A percentile compares a stretch with the other conserved stretches of the same genome.
phyloP scores from a whole-genome alignment of 202 grass and related monocot genomes.

The Setaria italica region DNA sequence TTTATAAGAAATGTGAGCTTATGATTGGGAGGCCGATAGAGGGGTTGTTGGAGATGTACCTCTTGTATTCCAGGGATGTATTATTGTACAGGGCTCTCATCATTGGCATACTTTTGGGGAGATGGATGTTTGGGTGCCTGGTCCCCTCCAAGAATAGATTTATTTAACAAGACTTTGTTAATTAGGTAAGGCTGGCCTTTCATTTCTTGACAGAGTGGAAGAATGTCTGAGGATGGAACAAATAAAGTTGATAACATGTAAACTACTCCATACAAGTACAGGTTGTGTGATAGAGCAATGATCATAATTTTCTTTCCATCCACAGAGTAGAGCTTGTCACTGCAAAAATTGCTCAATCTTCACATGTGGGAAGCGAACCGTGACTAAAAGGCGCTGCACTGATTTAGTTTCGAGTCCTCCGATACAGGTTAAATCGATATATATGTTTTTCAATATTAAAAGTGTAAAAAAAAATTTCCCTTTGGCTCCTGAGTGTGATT shows the following conservation, averaged over 20 bases:
- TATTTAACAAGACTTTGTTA: constrained; percentile 28
- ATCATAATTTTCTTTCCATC: constrained; percentile 14
- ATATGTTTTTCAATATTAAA: too few species aligned
- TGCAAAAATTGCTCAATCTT: background rate
- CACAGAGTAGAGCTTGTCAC: background rate
- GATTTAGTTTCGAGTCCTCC: background rate
- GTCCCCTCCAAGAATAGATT: background rate
- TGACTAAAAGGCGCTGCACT: background rate
- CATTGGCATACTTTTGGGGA: constrained; percentile 50
- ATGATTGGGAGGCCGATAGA: constrained; percentile 49
- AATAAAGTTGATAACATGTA: constrained; percentile 5
- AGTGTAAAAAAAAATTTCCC: too few species aligned
- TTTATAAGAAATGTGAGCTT: constrained; percentile 26
- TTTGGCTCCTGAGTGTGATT: background rate
- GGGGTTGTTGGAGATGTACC: constrained; percentile 36
- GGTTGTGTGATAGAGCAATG: background rate
- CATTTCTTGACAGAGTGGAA: constrained; percentile 39
- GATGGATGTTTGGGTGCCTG: constrained; percentile 14
- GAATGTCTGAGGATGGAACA: constrained; percentile 23
- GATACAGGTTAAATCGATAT: too few species aligned
- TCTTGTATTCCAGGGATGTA: constrained; percentile 37
- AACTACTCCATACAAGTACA: constrained; percentile 25
- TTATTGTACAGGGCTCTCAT: constrained; percentile 46
- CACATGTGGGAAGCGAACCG: background rate
- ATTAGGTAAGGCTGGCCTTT: constrained; percentile 15